Conservation (phyloP, 306 rosid genomes). For the Cucurbita maxima region DNA sequence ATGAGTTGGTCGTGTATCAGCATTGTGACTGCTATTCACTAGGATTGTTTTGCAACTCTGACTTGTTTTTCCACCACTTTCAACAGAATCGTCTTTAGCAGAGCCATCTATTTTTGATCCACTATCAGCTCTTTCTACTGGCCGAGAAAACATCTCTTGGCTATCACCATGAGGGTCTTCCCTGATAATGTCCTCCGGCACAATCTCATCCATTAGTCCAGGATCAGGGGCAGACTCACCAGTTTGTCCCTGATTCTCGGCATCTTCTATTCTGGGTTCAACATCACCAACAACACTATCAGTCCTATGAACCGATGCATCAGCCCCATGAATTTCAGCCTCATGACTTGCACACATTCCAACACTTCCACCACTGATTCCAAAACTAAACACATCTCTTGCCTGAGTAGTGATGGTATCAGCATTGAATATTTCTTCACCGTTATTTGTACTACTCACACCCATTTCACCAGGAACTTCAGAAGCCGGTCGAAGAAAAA, state of each 20-base stretch:
- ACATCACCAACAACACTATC: constrained; percentile 91
- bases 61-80: constrained; percentile 88
- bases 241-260: constrained; percentile 93
- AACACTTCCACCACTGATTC: constrained; percentile 94
- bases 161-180: constrained; percentile 88
- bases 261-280: constrained; percentile 82
- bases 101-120: constrained; percentile 91
- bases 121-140: constrained; percentile 88
- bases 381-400: constrained; percentile 83
- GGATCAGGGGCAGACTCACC: constrained; percentile 90
- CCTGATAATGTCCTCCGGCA: constrained; percentile 68
- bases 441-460: constrained; percentile 81
- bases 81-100: constrained; percentile 90
- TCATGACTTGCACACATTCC: constrained; percentile 99
- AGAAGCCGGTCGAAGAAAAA: constrained; percentile 57
- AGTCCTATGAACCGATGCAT: constrained; percentile 81
- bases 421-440: constrained; percentile 80
- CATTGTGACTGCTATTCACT: constrained; percentile 50
- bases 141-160: constrained; percentile 85
- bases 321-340: constrained; percentile 96
- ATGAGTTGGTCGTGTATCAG: constrained; percentile 39
- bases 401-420: constrained; percentile 85
- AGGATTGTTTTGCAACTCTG: constrained; percentile 46
- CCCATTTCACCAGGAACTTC: constrained; percentile 77
- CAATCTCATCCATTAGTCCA: constrained; percentile 87